Base-by-base conservation (phyloP, 441 rosid genomes). In the Cnidoscolus chayamansa region DNA sequence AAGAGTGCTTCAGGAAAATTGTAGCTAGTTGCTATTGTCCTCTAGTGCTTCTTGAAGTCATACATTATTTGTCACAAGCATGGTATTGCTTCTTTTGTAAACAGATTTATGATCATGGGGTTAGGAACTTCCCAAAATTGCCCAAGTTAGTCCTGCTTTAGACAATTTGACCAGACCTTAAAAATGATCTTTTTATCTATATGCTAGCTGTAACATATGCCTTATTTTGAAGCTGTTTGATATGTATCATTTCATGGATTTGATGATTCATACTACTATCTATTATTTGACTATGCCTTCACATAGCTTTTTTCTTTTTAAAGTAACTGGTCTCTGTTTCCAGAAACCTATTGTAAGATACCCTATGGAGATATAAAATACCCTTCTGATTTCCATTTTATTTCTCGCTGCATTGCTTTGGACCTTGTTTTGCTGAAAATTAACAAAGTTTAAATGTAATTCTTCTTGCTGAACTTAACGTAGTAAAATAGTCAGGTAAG, bases 121-220 rank as follows among this genome's bases (percentile, higher is more conserved):
- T 53, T 9, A 31, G 1, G 32, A 35, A 10, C 35, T 47, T 72
- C 53, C 19, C 53, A 19, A 79, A 32, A 78, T 74, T 63, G 56
- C 31, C 1, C 16, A 13, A 6, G 59, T 2, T 35, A 2, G 19
- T 62, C 43, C 58, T 72, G 2, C 0, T 16, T 20, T 54, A 37
- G 67, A 71, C 48, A 32, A 12, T 7, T 30, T n/a, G 19, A 7
- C 51, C 11, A 30, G 30, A 45, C 32, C 35, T 58, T 12, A 25
- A 48, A 43, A 65, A 10, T 11, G 2, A 5, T 3, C 4, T 19
- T 57, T 57, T 7, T 19, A 19, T 57, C 35, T 10, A 11, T 20
- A 47, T 20, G 43, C 4, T 16, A 0, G 11, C 63, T 72, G 45
- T 51, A 53, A 7, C 25, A 35, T 15, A 16, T 51, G 10, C 40